Conservation (phyloP, 495 filamentous ascomycete species). For the Terfezia boudieri region DNA sequence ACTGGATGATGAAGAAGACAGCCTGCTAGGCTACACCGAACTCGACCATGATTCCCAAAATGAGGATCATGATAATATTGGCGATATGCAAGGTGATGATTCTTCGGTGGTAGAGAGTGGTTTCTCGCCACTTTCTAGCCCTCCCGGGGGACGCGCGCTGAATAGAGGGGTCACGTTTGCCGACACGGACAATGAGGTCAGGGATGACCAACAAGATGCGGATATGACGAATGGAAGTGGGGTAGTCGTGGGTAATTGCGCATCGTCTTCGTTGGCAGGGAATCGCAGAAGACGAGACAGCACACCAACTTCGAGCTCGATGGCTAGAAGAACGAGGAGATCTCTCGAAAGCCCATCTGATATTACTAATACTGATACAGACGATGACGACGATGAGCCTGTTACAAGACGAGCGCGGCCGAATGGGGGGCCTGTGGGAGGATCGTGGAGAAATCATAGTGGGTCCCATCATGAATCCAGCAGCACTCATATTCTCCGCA, state of each 20-base stretch:
- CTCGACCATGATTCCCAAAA: not conserved
- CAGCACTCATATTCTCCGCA: not conserved
- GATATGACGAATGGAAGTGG: not conserved
- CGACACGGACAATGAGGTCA: not conserved
- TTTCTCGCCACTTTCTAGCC: not conserved
- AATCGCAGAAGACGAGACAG: not conserved
- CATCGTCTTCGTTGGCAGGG: not conserved
- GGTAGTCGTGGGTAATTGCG: too few species aligned
- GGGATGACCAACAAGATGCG: not conserved
- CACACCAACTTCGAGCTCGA: not conserved
- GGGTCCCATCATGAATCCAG: not conserved
- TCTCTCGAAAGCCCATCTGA: not conserved
- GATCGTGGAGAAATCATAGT: not conserved
- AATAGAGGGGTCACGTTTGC: not conserved
- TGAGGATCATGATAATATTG: not conserved
- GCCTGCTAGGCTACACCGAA: not conserved
- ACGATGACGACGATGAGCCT: not conserved
- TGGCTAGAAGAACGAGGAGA: not conserved
- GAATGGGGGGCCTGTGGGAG: not conserved
- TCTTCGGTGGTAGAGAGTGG: not conserved
- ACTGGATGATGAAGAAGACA: not conserved
- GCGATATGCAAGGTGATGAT: not conserved
- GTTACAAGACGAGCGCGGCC: not conserved
- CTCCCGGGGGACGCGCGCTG: not conserved
- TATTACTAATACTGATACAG: not conserved